Conservation (phyloP, 164 flowering plant genomes). For the Liquidambar formosana region DNA sequence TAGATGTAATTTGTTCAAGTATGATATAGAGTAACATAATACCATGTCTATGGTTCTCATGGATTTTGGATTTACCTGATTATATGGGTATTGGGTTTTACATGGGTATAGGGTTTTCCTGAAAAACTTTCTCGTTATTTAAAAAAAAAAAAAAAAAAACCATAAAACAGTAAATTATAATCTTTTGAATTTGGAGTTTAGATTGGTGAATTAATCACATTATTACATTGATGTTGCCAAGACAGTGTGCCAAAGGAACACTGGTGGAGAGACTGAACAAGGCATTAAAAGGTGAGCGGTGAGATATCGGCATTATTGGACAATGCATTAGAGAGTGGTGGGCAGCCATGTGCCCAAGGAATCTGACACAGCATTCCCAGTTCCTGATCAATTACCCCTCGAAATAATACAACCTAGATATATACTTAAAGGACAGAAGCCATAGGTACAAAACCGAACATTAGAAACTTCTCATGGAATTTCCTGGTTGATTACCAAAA, state of each 20-base stretch:
- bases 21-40: too few relatives aligned
- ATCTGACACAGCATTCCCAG: background rate
- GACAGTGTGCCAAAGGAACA: background rate
- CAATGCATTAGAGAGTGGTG: constrained; percentile 2
- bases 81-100: too few relatives aligned
- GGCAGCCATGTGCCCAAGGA: constrained; percentile 10
- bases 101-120: too few relatives aligned
- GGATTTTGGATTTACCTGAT: too few relatives aligned
- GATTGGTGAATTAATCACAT: background rate
- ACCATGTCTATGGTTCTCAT: too few relatives aligned
- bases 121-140: too few relatives aligned
- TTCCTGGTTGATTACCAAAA: background rate
- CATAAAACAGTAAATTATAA: too few relatives aligned
- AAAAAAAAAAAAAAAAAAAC: too few relatives aligned
- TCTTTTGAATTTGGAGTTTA: background rate
- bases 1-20: too few relatives aligned
- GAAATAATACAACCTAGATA: background rate
- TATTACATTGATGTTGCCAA: background rate
- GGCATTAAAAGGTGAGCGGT: background rate
- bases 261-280: background rate
- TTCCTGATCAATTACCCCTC: background rate
- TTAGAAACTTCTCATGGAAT: too few relatives aligned
- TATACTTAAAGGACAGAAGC: background rate
- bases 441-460: too few relatives aligned
- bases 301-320: background rate